These are phyloP conservation scores for Fonsecaea monophora DNA, from an alignment of 2,329 filamentous ascomycete genomes.

Conservation along the genomic window DNA sequence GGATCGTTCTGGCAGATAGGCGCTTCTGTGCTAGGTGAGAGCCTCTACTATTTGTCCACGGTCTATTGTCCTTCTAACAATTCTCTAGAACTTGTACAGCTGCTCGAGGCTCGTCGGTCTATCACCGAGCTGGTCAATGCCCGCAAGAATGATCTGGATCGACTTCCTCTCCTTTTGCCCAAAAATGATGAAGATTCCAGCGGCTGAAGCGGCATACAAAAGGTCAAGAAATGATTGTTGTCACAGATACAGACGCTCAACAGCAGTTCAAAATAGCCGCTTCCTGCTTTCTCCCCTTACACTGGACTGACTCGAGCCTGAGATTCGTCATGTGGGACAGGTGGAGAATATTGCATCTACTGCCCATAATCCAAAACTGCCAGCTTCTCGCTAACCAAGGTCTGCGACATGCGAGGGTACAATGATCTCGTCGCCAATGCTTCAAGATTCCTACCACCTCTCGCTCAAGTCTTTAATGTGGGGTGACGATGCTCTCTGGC, in stretches of 20 bases:
- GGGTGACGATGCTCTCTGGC: background rate
- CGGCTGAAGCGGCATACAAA: background rate
- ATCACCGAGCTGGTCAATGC: slow-evolving; percentile 7
- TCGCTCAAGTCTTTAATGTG: background rate
- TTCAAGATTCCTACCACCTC: background rate
- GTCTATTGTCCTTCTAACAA: background rate
- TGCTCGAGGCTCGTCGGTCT: slow-evolving; percentile 8
- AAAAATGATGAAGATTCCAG: slow-evolving; percentile 3
- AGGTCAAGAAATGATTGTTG: background rate
- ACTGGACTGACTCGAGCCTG: background rate
- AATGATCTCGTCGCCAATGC: too few species aligned
- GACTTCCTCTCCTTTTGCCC: background rate
- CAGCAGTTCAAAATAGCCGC: background rate
- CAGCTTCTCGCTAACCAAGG: too few species aligned
- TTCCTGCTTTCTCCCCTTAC: background rate
- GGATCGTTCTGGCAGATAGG: slow-evolving; percentile 5
- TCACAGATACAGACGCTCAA: background rate
- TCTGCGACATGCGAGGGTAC: too few species aligned
- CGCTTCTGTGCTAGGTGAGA: slow-evolving; percentile 10
- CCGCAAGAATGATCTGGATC: slow-evolving; percentile 10
- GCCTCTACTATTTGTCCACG: background rate
- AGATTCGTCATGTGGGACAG: background rate
- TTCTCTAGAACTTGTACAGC: slow-evolving; percentile 8
- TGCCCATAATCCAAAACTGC: background rate
- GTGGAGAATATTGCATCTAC: background rate